Conservation (phyloP, 495 filamentous ascomycete species). For the Thermothielavioides terrestris region DNA sequence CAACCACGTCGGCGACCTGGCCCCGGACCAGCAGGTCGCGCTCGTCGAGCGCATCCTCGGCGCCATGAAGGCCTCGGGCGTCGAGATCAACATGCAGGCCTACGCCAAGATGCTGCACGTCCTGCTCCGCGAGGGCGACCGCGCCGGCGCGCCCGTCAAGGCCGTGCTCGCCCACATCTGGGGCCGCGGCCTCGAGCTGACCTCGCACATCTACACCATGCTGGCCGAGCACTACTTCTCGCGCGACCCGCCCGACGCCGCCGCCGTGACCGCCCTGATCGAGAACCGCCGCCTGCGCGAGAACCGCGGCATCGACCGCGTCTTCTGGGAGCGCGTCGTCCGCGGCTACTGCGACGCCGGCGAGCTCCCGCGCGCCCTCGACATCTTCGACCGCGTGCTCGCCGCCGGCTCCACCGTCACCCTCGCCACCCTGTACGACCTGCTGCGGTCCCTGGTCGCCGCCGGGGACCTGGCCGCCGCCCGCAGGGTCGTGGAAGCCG, state of each 20-base stretch:
- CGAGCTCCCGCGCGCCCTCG: constrained; percentile 42
- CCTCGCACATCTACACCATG: constrained; percentile 58
- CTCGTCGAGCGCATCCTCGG: constrained; percentile 36
- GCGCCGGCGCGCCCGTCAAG: constrained; percentile 42
- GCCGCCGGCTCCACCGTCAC: constrained; percentile 30
- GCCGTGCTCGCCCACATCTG: constrained; percentile 54
- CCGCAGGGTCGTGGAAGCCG: constrained; percentile 23
- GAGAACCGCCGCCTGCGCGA: constrained; percentile 31
- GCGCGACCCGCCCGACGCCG: constrained; percentile 46
- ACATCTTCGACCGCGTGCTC: constrained; percentile 39
- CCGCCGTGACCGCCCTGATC: constrained; percentile 48
- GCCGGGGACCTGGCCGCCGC: constrained; percentile 30
- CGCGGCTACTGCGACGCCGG: constrained; percentile 49
- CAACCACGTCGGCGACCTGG: constrained; percentile 6
- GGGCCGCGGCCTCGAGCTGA: constrained; percentile 39
- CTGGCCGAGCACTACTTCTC: constrained; percentile 60
- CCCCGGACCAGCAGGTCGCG: constrained; percentile 24
- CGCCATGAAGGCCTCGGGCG: constrained; percentile 44
- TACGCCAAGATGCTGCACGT: constrained; percentile 58
- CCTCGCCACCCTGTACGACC: constrained; percentile 37
- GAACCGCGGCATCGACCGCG: constrained; percentile 39
- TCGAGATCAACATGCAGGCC: constrained; percentile 46
- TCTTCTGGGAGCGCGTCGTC: constrained; percentile 61
- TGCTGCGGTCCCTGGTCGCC: constrained; percentile 40
- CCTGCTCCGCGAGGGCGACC: constrained; percentile 40